Base-by-base conservation (phyloP, 176 grass and related monocot genomes). In the Ensete ventricosum region DNA sequence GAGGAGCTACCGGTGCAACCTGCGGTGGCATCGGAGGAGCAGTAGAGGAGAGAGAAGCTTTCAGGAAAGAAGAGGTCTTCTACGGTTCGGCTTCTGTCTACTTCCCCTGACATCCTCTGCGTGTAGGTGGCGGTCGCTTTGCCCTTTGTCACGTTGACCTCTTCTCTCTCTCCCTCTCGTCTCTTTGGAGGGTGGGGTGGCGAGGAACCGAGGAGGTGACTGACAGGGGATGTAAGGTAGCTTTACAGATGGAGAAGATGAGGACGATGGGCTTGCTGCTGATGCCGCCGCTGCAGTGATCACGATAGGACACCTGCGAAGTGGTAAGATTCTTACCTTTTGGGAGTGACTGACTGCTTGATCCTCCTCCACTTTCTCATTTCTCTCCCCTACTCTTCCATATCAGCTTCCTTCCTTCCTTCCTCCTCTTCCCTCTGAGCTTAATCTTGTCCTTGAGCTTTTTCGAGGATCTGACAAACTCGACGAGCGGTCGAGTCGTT, bases 61-160 rank as follows among this genome's bases (percentile, higher is more conserved):
- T 2, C 14, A 43, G 24, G 64, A 26, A 3, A 16, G 64, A 29
- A 12, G 64, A 14, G 5, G 64, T 12, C 12, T 25, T 67, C 26
- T 67, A 67, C 23, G 29, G 24, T 29, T 67, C n/a, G 34, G 16
- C 5, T 0, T 17, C 34, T 67, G 64, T 67, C 64, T 13, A 16
- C n/a, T 67, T 67, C 26, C 11, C 21, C 64, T 43, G 64, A 67
- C 64, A 16, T 67, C 64, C 64, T 67, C 34, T 67, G 64, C 64
- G 16, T 29, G 12, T 9, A 23, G 9, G 2, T 13, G 10, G 9
- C 6, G 24, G 64, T 67, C 8, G 24, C 26, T 43, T 43, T 17
- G 13, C 64, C 0, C 64, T 67, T 43, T 67, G 16, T 67, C 16
- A 67, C 64, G 64, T 43, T 11, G 12, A 2, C 26, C 64, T 7